Evolutionary conservation across 2,329 filamentous ascomycete species (phyloP).

Genomic region (Clonostachys byssicola): DNA sequence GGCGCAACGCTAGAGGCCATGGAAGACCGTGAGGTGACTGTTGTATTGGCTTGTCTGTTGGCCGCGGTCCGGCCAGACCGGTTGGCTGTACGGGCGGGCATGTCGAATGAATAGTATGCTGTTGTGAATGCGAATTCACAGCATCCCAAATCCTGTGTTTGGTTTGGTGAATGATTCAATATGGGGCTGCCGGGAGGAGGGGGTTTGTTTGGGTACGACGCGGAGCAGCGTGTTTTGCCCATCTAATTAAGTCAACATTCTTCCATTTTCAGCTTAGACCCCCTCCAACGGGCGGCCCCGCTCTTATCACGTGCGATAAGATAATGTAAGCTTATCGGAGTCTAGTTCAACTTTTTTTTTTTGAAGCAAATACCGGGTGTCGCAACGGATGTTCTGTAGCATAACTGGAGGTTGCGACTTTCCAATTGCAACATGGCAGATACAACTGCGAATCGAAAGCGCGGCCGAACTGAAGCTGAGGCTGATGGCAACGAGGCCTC

Average conservation of each 20-base stretch:
- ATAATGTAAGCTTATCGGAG: slow-evolving; percentile 11
- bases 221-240: slow-evolving; percentile 1
- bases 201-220: slow-evolving; percentile 16
- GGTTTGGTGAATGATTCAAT: not conserved
- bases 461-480: slow-evolving; percentile 18
- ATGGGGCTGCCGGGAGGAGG: not conserved
- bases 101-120: slow-evolving; percentile 13
- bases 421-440: slow-evolving; percentile 25
- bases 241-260: slow-evolving; percentile 19
- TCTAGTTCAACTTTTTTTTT: slow-evolving; percentile 12
- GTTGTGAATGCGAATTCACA: too few relatives aligned
- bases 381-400: too few relatives aligned
- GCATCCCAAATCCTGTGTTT: not conserved
- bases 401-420: too few relatives aligned
- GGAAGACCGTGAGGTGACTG: slow-evolving; percentile 31
- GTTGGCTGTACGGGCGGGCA: slow-evolving; percentile 45
- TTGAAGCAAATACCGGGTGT: not conserved
- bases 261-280: slow-evolving; percentile 21
- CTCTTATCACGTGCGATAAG: slow-evolving; percentile 27
- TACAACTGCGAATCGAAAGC: slow-evolving; percentile 25
- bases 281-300: slow-evolving; percentile 2
- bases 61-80: slow-evolving; percentile 40
- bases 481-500: slow-evolving; percentile 16
- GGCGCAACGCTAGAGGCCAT: slow-evolving; percentile 42
- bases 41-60: slow-evolving; percentile 31